Evolutionary conservation across 176 grass and related monocot species (phyloP), one percentile per base, ranked within the genome.

Genomic region (Ampelocalamus luodianensis): DNA sequence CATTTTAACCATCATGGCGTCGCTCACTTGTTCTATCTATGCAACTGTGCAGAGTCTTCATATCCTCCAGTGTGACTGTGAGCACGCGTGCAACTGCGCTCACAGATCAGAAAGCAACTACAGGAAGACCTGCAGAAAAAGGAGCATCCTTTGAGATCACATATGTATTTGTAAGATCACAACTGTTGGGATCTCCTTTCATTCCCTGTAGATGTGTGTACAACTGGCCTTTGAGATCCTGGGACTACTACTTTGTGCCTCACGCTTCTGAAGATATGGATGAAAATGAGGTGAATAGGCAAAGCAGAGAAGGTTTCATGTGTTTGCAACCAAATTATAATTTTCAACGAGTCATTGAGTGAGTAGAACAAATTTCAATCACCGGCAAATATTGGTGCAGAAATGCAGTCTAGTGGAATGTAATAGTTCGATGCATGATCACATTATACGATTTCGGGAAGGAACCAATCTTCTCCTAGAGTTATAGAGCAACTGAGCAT

Each of bases 1-100:
- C 39, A 80, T 68, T 74, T 64, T 48, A 29, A 84, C 67, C 34
- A 66, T 50, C 67, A 74, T 76, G 32, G 62, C 87, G 68, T 49
- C 34, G 27, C 15, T 24, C 81, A 36, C 27, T 65, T 61, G 54
- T 71, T 15, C 65, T 65, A 12, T 34, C 55, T 71, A 29, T 36
- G 63, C 5, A 74, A 22, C 65, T 45, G n/a, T 71, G 65, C 65
- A 83, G 20, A 32, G 18, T 34, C 36, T 51, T 42, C 15, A 1
- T 77, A 37, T 71, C n/a, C 73, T 53, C 23, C 32, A 0, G 67
- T 42, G 71, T 10, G 50, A 69, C 1, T 6, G 8, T 66, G 81
- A 79, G 68, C 82, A 83, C 81, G 82, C 82, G 39, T 89, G 87
- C 84, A 87, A 49, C 32, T 18, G 40, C 18, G 75, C n/a, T 46